Conservation (phyloP, 371 early-diverging fungal species). For the Choanephora cucurbitarum region DNA sequence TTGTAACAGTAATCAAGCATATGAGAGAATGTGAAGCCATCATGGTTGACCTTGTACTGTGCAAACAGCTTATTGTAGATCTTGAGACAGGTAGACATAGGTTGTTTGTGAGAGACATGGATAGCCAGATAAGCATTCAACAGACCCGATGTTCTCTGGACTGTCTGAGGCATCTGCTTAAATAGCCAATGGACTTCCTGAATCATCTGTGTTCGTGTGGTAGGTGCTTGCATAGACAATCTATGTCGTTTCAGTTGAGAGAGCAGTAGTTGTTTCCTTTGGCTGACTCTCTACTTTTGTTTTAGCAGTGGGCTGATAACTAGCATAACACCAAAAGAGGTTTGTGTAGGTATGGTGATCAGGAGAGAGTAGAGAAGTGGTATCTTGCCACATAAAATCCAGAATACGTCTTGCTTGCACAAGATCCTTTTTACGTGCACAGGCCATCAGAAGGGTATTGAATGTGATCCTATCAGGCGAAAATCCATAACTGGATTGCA, state of each 20-base stretch:
- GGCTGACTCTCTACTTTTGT: neutral
- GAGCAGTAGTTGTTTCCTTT: neutral
- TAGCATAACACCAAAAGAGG: constrained; percentile 69
- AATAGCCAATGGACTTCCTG: constrained; percentile 47
- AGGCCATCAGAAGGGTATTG: constrained; percentile 79
- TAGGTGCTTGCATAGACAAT: constrained; percentile 35
- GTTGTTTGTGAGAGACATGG: constrained; percentile 58
- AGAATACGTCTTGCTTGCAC: constrained; percentile 64
- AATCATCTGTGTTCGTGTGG: constrained; percentile 41
- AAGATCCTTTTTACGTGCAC: constrained; percentile 69
- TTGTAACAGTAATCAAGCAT: constrained; percentile 55
- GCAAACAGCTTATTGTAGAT: constrained; percentile 53
- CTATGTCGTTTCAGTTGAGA: constrained; percentile 14
- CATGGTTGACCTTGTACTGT: constrained; percentile 40
- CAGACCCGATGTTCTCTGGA: constrained; percentile 48
- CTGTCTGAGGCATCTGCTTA: constrained; percentile 30
- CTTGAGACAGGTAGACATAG: constrained; percentile 34
- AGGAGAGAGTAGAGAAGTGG: constrained; percentile 36
- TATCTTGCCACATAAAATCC: constrained; percentile 54
- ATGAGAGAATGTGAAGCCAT: constrained; percentile 59
- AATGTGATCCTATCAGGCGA: constrained; percentile 76
- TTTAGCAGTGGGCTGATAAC: constrained; percentile 32
- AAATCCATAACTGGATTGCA: constrained; percentile 79
- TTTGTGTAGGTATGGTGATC: constrained; percentile 65
- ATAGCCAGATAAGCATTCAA: constrained; percentile 65